These are phyloP conservation scores for Thymus mandschuricus DNA, from an alignment of 257 asterid species.

Conservation along the genomic window DNA sequence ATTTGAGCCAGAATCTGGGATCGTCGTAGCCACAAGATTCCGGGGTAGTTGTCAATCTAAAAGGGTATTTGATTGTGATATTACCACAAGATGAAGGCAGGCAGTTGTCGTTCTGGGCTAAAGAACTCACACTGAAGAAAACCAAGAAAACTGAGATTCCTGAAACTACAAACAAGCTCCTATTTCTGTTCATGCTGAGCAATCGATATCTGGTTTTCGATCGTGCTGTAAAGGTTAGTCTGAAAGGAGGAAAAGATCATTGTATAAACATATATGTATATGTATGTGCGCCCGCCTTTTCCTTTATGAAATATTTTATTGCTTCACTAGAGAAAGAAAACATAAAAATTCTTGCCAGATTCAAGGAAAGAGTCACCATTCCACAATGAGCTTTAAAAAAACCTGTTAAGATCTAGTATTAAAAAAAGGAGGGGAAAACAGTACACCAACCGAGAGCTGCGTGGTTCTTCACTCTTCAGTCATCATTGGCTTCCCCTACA, in stretches of 20 bases:
- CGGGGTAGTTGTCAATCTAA: slow-evolving; percentile 33
- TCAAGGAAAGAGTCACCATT: too few species aligned
- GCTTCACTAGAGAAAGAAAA: too few species aligned
- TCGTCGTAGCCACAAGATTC: slow-evolving; percentile 40
- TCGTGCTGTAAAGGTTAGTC: too few species aligned
- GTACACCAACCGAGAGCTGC: too few species aligned
- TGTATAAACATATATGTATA: background rate
- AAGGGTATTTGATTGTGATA: slow-evolving; percentile 49
- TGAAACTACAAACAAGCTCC: slow-evolving; percentile 15
- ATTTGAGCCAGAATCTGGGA: slow-evolving; percentile 39
- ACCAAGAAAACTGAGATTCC: slow-evolving; percentile 33
- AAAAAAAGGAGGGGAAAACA: too few species aligned
- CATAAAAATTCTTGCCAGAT: too few species aligned
- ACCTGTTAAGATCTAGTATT: too few species aligned
- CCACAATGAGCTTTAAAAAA: too few species aligned
- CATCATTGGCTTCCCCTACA: slow-evolving; percentile 18
- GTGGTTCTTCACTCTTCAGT: background rate
- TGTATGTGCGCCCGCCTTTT: too few species aligned
- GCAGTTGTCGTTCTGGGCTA: slow-evolving; percentile 42
- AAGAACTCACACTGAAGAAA: slow-evolving; percentile 23
- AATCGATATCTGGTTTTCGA: background rate
- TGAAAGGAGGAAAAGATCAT: background rate
- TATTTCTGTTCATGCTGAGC: slow-evolving; percentile 24
- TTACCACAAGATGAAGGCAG: slow-evolving; percentile 49
- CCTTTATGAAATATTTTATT: too few species aligned